phyloP scores from a whole-genome alignment of 495 filamentous ascomycete genomes.

The Neurospora sp. region DNA sequence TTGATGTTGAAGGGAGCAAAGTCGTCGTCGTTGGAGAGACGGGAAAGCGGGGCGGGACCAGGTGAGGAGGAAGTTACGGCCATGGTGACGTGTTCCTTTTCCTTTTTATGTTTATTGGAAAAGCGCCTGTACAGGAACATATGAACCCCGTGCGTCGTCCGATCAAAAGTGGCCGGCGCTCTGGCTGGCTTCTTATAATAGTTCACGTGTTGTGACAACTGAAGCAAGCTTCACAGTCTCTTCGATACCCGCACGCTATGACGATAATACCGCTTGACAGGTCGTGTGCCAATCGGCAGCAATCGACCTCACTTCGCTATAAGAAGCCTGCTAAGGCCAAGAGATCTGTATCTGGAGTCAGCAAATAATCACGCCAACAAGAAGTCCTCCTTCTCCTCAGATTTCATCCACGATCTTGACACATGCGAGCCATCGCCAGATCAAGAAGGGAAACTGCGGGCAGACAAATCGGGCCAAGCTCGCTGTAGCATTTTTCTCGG shows the following conservation, averaged over 20 bases:
- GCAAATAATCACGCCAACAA: neutral
- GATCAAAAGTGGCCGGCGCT: neutral
- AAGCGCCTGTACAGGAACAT: conserved; percentile 17
- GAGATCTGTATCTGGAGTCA: neutral
- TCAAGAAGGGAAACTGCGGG: neutral
- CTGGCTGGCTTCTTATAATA: neutral
- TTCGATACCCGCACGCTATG: neutral
- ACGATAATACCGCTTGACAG: neutral
- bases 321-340: neutral
- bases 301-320: neutral
- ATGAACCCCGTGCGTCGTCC: neutral
- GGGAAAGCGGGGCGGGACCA: neutral
- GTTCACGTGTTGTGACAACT: neutral
- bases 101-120: neutral
- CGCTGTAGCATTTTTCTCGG: neutral
- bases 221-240: neutral
- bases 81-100: conserved; percentile 21
- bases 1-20: neutral
- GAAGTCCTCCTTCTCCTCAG: neutral
- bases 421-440: neutral
- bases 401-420: neutral
- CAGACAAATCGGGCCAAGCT: neutral
- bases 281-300: neutral
- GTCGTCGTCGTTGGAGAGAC: neutral
- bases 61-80: conserved; percentile 9